Conservation (phyloP, 176 grass and related monocot genomes). For the Triticum aestivum region IWGSC_CS_RefSeq_v2.1 NC_057805.1:13604253-13604752, state of each 20-base stretch:
- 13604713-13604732: conserved; percentile 83
- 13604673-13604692: conserved; percentile 47
- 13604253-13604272: background rate
- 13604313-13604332: conserved; percentile 17
- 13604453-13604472: background rate
- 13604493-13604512: conserved; percentile 1
- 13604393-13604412: background rate
- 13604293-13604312: background rate
- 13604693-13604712: conserved; percentile 34
- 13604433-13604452: conserved; percentile 7
- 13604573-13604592: conserved; percentile 64
- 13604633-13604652: conserved; percentile 58
- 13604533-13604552: conserved; percentile 27
- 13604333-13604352: background rate
- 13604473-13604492: background rate
- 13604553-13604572: conserved; percentile 48
- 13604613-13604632: conserved; percentile 71
- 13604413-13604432: background rate
- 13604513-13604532: background rate
- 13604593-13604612: conserved; percentile 64
- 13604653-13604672: conserved; percentile 50
- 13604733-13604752: conserved; percentile 84
- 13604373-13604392: conserved; percentile 4
- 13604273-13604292: background rate
- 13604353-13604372: background rate